phyloP scores from a whole-genome alignment of 306 rosid genomes.

The Cucumis hystrix region DNA sequence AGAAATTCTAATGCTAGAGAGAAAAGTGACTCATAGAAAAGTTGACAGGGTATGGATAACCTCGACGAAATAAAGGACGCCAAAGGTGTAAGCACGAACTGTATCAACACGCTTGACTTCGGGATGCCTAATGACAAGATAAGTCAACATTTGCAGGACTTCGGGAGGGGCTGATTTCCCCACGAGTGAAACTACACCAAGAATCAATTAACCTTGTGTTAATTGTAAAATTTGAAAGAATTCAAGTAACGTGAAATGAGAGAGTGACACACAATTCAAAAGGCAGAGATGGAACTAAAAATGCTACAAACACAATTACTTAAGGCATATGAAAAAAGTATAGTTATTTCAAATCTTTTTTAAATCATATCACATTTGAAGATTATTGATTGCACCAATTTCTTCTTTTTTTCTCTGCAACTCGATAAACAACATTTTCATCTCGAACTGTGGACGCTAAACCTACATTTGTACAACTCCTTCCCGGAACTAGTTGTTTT shows the following conservation, averaged over 20 bases:
- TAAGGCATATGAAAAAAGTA: not conserved
- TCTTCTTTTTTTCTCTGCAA: not conserved
- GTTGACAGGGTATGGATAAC: conserved; percentile 19
- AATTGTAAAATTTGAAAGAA: not conserved
- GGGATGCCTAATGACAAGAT: conserved; percentile 64
- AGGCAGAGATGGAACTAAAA: not conserved
- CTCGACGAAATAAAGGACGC: conserved; percentile 95
- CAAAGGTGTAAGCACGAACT: conserved; percentile 94
- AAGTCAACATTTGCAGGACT: conserved; percentile 73
- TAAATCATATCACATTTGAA: not conserved
- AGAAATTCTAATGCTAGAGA: not conserved
- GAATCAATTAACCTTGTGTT: not conserved
- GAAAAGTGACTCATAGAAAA: not conserved
- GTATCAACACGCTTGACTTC: conserved; percentile 71
- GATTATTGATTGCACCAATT: not conserved
- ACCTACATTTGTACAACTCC: not conserved
- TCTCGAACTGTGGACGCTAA: not conserved
- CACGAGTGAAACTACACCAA: conserved; percentile 58
- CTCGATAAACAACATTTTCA: not conserved
- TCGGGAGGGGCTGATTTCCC: conserved; percentile 97
- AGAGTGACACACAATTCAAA: not conserved
- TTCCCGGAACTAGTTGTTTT: not conserved
- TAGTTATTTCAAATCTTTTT: not conserved
- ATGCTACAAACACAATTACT: not conserved
- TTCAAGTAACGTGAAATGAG: not conserved